These are phyloP conservation scores for Rhypophila decipiens DNA, from an alignment of 495 filamentous ascomycete genomes.

Conservation along the genomic window DNA sequence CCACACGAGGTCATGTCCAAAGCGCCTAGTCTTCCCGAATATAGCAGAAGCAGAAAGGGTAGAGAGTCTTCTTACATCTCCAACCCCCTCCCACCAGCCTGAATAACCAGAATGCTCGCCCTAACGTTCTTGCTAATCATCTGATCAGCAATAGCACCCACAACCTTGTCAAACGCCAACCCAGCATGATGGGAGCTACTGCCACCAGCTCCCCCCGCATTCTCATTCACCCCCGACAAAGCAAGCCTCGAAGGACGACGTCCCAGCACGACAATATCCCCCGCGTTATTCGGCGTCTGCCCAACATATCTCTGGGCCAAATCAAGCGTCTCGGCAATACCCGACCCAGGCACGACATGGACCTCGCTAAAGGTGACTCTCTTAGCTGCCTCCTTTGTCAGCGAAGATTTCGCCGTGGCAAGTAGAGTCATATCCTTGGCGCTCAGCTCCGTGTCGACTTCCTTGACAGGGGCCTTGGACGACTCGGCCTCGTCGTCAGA, in stretches of 20 bases:
- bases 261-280: conserved; percentile 74
- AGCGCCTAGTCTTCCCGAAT: no score
- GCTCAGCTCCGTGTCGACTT: conserved; percentile 23
- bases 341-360: conserved; percentile 19
- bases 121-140: conserved; percentile 54
- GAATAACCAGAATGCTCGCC: conserved; percentile 73
- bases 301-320: conserved; percentile 56
- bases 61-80: conserved; percentile 8
- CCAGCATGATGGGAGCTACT: not conserved
- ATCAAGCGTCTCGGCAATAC: conserved; percentile 18
- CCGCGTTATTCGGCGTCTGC: conserved; percentile 58
- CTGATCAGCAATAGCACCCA: conserved; percentile 64
- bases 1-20: no score
- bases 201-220: not conserved
- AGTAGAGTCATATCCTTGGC: conserved; percentile 58
- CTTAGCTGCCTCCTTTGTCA: conserved; percentile 49
- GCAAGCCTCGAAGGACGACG: conserved; percentile 38
- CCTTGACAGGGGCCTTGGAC: conserved; percentile 12
- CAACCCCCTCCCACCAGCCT: conserved; percentile 45
- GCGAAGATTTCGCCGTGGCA: conserved; percentile 52
- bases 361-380: conserved; percentile 56
- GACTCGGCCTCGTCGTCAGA: conserved; percentile 11
- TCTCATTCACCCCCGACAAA: conserved; percentile 9
- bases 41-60: no score
- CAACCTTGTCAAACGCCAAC: conserved; percentile 47